Evolutionary conservation across 345 rosid genomes (phyloP).

Genomic region (Durio zibethinus): DNA sequence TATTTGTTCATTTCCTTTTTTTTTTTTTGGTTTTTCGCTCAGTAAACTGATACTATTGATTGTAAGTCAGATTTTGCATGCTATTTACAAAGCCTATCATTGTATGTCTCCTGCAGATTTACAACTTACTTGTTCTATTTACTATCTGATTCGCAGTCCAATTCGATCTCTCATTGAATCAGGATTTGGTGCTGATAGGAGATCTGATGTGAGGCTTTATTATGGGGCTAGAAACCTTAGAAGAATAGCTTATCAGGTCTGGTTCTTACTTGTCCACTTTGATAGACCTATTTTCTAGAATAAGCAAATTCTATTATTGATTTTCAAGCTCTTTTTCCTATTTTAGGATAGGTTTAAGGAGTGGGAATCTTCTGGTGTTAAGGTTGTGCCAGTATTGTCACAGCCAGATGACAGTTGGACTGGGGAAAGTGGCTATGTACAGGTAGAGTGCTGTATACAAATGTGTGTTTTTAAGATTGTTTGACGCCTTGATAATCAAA

Average conservation of each 20-base stretch:
- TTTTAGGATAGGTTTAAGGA: slow-evolving; percentile 79
- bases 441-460: slow-evolving; percentile 41
- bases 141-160: slow-evolving; percentile 54
- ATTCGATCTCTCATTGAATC: slow-evolving; percentile 85
- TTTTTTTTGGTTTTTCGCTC: no score
- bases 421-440: slow-evolving; percentile 90
- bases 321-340: slow-evolving; percentile 12
- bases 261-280: slow-evolving; percentile 13
- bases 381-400: slow-evolving; percentile 82
- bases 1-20: background rate
- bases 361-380: slow-evolving; percentile 90
- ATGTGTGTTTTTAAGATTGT: background rate
- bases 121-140: background rate
- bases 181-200: slow-evolving; percentile 67
- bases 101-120: background rate
- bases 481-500: background rate
- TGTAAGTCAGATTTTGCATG: no score
- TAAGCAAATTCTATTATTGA: background rate
- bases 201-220: slow-evolving; percentile 84
- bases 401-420: slow-evolving; percentile 77
- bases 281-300: background rate
- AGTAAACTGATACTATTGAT: background rate
- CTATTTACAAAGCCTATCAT: background rate
- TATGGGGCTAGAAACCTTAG: slow-evolving; percentile 90
- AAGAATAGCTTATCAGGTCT: slow-evolving; percentile 98